A percentile compares a stretch with the other conserved stretches of the same genome.
Conservation (phyloP, 129 eudicot species). For the Artemisia argyi region DNA sequence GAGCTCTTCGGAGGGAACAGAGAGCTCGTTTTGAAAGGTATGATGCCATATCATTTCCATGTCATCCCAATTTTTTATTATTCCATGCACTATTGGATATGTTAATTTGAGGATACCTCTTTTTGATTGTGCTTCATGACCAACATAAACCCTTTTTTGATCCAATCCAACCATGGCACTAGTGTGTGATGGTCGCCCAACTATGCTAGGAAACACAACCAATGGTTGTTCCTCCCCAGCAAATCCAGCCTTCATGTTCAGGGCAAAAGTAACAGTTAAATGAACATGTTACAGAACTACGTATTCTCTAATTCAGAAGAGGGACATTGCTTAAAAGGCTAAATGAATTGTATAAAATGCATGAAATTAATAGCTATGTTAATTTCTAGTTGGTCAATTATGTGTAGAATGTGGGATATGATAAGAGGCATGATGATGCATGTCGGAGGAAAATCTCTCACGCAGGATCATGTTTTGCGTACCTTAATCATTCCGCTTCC, state of each 20-base stretch:
- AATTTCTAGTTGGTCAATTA: too few species aligned
- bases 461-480: too few species aligned
- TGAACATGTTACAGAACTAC: too few species aligned
- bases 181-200: slow-evolving; percentile 63
- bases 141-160: slow-evolving; percentile 62
- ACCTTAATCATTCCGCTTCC: too few species aligned
- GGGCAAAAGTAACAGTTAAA: too few species aligned
- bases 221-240: slow-evolving; percentile 74
- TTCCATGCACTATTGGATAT: slow-evolving; percentile 65
- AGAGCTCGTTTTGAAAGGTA: slow-evolving; percentile 69
- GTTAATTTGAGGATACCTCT: slow-evolving; percentile 68
- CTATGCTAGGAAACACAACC: slow-evolving; percentile 66
- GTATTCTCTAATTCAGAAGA: too few species aligned
- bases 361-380: too few species aligned
- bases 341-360: too few species aligned
- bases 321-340: too few species aligned
- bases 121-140: slow-evolving; percentile 69
- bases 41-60: slow-evolving; percentile 85
- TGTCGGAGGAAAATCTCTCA: too few species aligned
- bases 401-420: too few species aligned
- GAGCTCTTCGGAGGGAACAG: slow-evolving; percentile 74
- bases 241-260: slow-evolving; percentile 51
- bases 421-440: too few species aligned
- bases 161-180: slow-evolving; percentile 71
- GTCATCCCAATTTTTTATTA: slow-evolving; percentile 74